Conservation (phyloP, 2,329 filamentous ascomycete genomes). For the Davidsoniella neocaledoniae region DNA sequence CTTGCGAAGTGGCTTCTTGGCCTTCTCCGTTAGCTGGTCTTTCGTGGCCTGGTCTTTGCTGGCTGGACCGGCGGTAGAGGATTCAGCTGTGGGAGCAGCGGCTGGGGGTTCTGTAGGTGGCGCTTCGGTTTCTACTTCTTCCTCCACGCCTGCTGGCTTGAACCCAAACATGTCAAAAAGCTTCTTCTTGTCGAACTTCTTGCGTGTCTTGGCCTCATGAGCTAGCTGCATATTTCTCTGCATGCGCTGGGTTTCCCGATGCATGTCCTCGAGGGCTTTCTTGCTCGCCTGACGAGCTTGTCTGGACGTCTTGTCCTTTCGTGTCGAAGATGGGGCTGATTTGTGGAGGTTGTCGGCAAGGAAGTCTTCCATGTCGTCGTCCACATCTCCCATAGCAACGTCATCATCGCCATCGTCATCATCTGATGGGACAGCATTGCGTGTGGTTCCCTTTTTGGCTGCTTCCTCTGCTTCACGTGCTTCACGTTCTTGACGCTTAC, state of each 20-base stretch:
- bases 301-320: constrained; percentile 49
- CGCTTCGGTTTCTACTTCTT: constrained; percentile 19
- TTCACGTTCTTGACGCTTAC: constrained; percentile 54
- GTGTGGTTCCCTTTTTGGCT: constrained; percentile 20
- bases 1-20: constrained; percentile 15
- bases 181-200: constrained; percentile 71
- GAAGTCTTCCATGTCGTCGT: constrained; percentile 28
- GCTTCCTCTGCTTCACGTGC: constrained; percentile 46
- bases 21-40: constrained; percentile 16
- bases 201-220: constrained; percentile 79
- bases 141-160: constrained; percentile 25
- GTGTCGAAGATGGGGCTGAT: background rate
- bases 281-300: constrained; percentile 62
- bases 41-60: constrained; percentile 7
- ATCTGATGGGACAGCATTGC: constrained; percentile 21
- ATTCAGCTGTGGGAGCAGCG: constrained; percentile 14
- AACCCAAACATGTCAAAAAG: constrained; percentile 77
- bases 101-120: too few relatives aligned
- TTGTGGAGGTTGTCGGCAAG: constrained; percentile 35
- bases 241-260: constrained; percentile 82
- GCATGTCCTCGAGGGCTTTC: constrained; percentile 89
- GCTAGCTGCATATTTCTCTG: constrained; percentile 78
- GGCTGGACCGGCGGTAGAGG: background rate
- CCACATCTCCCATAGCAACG: constrained; percentile 22
- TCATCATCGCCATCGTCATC: constrained; percentile 24